Evolutionary conservation across 148 eudicot genomes (phyloP).

Genomic region (Chenopodium album): DNA sequence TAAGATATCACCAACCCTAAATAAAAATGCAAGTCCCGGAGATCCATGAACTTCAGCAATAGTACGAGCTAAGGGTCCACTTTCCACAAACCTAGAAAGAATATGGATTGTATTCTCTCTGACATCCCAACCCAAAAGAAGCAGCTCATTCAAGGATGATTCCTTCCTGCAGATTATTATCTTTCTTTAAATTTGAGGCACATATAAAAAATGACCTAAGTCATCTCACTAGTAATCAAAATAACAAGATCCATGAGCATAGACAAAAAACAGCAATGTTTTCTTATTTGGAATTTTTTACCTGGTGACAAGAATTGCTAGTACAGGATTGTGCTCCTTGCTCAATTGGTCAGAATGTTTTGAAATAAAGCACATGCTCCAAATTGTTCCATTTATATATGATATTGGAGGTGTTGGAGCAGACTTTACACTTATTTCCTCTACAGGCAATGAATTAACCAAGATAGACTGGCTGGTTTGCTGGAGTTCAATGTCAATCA

Average conservation of each 20-base stretch:
- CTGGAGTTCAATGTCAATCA: slow-evolving; percentile 34
- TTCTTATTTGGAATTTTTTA: slow-evolving; percentile 19
- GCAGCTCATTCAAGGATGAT: slow-evolving; percentile 66
- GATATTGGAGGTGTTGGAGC: slow-evolving; percentile 18
- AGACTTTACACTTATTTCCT: slow-evolving; percentile 19
- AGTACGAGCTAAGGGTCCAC: slow-evolving; percentile 72
- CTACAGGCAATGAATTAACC: slow-evolving; percentile 17
- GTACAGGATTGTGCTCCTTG: slow-evolving; percentile 58
- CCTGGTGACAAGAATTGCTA: slow-evolving; percentile 89
- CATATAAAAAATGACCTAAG: slow-evolving; percentile 11
- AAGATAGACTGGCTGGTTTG: slow-evolving; percentile 31
- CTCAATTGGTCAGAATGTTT: slow-evolving; percentile 40
- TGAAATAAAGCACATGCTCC: slow-evolving; percentile 99
- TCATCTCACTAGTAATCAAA: slow-evolving; percentile 16
- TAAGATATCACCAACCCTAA: slow-evolving; percentile 79
- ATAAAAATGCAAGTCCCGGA: slow-evolving; percentile 74
- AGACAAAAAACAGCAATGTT: neutral
- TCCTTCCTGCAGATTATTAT: slow-evolving; percentile 54
- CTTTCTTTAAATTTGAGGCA: neutral
- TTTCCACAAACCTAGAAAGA: slow-evolving; percentile 68
- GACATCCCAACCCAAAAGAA: slow-evolving; percentile 76
- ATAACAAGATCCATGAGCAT: slow-evolving; percentile 7
- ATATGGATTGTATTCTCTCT: slow-evolving; percentile 53
- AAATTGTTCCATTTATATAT: slow-evolving; percentile 61
- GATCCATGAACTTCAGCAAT: slow-evolving; percentile 77